Percentiles rank a stretch among this genome's conserved stretches.
Conservation (phyloP, 352 stramenopile genomes). For the Blastocystis sp. region DNA sequence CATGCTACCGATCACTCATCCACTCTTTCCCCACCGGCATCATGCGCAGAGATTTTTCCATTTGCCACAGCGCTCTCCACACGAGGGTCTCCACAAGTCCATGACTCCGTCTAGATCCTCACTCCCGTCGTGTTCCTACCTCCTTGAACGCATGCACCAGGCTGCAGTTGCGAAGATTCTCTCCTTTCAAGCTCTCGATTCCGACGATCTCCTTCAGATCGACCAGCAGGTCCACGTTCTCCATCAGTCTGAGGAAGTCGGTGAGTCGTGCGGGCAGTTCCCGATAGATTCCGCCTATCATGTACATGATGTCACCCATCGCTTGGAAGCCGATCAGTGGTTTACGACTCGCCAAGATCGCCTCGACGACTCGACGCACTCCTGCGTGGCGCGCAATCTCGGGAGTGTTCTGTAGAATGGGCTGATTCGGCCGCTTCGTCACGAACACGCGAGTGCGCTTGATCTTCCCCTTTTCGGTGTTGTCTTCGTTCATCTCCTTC, state of each 20-base stretch:
- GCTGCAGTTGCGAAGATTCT: neutral
- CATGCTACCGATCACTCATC: neutral
- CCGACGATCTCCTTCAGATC: slow-evolving; percentile 20
- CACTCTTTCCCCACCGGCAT: neutral
- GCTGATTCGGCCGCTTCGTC: neutral
- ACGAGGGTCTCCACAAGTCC: neutral
- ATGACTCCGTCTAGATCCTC: neutral
- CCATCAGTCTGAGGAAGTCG: slow-evolving; percentile 6
- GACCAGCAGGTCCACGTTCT: neutral
- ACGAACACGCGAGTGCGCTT: neutral
- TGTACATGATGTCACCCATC: slow-evolving; percentile 24
- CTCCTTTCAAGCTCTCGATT: neutral
- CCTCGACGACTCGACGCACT: neutral
- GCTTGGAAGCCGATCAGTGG: slow-evolving; percentile 29
- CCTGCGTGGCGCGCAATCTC: slow-evolving; percentile 18
- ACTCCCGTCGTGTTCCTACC: neutral
- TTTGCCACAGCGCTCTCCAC: neutral
- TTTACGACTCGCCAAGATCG: slow-evolving; percentile 20
- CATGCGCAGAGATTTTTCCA: neutral
- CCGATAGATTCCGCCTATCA: slow-evolving; percentile 43
- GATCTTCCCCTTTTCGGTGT: neutral
- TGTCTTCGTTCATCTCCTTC: slow-evolving; percentile 7
- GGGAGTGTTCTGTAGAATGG: neutral
- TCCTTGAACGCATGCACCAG: neutral
- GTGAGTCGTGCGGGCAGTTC: neutral